Base-by-base conservation (phyloP, 805 yeast species). In the Metschnikowia cerradonensis region DNA sequence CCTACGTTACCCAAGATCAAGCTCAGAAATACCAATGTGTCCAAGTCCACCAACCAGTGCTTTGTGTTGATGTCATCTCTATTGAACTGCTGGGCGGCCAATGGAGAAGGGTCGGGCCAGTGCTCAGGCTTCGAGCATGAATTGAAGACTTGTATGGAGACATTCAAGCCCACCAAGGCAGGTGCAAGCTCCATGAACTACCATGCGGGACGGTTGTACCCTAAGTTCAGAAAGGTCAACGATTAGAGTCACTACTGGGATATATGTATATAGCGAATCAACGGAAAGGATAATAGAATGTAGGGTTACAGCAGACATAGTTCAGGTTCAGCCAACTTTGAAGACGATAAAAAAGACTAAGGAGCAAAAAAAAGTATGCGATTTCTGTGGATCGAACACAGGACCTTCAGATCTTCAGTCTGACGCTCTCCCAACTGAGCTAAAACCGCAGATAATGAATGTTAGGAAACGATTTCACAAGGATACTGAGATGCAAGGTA, bases 51-150 rank as follows among this genome's bases (percentile, higher is more conserved):
- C 43, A 83, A 85, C 59, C 83, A 88, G 51, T 90, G 97, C 67
- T 67, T 83, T 53, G 90, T 88, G 50, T 71, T 86, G 56, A 88
- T 91, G 91, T 84, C 94, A 1, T 84, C 88, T 44, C 76, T 91
- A 66, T 74, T 91, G 59, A 88, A 87, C 76, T 91, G 98, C 72
- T 91, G 98, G 98, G 95, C 97, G 2, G 88, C 97, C 22, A 88
- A 89, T 70, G 92, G 95, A 45, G 96, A 90, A 67, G 91, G 94
- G 53, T 73, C 85, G 20, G 71, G 77, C 10, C 77, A 72, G 43
- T 91, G 98, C 70, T 73, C 77, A 22, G 74, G 72, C 6, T 68
- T 88, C 43, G 95, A 86, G 62, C 66, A 68, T 34, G 89, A 88
- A 53, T 78, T 90, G 65, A 88, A 88, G 63, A 68, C 69, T 13